phyloP scores from a whole-genome alignment of 2,329 filamentous ascomycete species.

The Xylogone sp. region DNA sequence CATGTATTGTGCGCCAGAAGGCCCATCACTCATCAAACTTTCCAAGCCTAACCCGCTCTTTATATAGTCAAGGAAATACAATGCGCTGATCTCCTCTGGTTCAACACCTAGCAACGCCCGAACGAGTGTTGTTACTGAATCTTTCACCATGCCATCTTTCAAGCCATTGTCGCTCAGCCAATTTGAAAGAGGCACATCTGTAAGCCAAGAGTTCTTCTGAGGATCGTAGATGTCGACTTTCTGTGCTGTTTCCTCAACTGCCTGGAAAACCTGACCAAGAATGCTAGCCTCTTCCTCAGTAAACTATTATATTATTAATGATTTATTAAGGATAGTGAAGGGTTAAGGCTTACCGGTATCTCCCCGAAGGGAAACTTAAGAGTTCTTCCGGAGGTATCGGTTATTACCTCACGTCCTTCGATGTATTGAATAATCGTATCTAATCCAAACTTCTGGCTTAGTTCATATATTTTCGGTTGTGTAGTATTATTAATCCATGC shows the following conservation, averaged over 20 bases:
- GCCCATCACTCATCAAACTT: conserved; percentile 48
- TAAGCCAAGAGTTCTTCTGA: too few relatives aligned
- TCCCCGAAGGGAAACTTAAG: background rate
- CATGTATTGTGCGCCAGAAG: conserved; percentile 36
- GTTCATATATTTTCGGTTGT: conserved; percentile 32
- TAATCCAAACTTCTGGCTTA: conserved; percentile 36
- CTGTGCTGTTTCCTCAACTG: too few relatives aligned
- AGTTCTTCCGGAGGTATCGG: background rate
- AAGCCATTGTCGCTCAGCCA: conserved; percentile 32
- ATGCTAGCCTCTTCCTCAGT: too few relatives aligned
- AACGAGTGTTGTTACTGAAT: conserved; percentile 31
- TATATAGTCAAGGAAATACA: conserved; percentile 53
- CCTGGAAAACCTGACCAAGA: too few relatives aligned
- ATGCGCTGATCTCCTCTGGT: conserved; percentile 42
- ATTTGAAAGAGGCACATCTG: too few relatives aligned
- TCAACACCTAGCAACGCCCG: conserved; percentile 46
- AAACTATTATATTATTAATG: too few relatives aligned
- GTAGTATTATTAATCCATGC: conserved; percentile 50
- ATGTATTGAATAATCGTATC: conserved; percentile 46
- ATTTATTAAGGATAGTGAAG: too few relatives aligned
- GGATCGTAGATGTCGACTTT: too few relatives aligned
- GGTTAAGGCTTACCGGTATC: background rate
- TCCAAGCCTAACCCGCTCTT: conserved; percentile 46
- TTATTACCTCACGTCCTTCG: conserved; percentile 24
- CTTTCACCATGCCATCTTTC: conserved; percentile 28